Evolutionary conservation across 1,139 yeast genomes (phyloP), one percentile per base, ranked within the genome.

Genomic region (Pichia sp.): DNA sequence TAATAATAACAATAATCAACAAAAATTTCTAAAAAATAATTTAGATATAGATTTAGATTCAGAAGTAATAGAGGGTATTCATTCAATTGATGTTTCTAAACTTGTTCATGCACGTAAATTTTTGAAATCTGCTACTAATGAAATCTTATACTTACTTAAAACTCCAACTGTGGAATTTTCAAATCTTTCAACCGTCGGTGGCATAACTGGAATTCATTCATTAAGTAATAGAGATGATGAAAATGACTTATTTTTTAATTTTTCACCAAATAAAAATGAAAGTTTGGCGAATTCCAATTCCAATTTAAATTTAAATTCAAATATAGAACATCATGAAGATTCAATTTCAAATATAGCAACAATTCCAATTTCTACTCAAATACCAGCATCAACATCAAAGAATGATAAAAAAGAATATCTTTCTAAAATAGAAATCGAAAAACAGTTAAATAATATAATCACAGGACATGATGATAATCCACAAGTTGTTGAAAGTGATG

Each of bases 41-140:
- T 18, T 18, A 8, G 32, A 7, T 27, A 18, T 10, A 10, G n/a
- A 10, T 10, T 11, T 36, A 27, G 39, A 40, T 9, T 30, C 40
- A 6, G 45, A 46, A 31, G 38, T 47, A 10, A 32, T 56, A 11
- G 50, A 53, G 10, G 54, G 53, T 11, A 45, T 58, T n/a, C 54
- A 49, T 36, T 57, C 60, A 30, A 44, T 56, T 43, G 63, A 64
- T 37, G 53, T 61, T 3, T 44, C 59, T 1, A 60, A 60, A 44
- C 45, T 65, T 4, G 47, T 64, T 2, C 58, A 62, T 25, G 67
- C 69, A 1, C 55, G 63, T 36, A 58, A 62, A 32, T 65, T 65
- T 40, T 52, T 65, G 34, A 64, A 60, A 46, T 51, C 62, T 3
- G 64, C 67, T 2, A 65, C 69, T 0, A 60, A 58, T 51, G 69